These are phyloP conservation scores for Puccinia hordei DNA, from an alignment of 1,284 basidiomycete species.

Conservation along the genomic window DNA sequence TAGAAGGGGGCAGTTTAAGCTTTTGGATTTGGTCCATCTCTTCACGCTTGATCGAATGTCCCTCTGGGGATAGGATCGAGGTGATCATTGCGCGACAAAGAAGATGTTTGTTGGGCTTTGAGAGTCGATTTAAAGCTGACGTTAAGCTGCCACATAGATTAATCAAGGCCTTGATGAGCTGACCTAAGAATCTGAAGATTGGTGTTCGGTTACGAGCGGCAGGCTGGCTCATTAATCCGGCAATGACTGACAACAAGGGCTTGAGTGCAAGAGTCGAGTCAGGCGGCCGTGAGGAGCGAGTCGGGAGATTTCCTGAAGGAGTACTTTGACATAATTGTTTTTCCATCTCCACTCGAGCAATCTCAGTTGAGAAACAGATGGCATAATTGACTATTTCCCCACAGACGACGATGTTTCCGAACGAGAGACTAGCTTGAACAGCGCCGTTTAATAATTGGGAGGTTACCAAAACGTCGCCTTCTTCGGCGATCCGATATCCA, in stretches of 20 bases:
- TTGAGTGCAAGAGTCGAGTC: constrained; percentile 33
- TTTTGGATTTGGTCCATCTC: constrained; percentile 27
- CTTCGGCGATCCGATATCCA: constrained; percentile 46
- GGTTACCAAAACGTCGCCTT: constrained; percentile 20
- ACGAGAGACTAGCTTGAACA: constrained; percentile 38
- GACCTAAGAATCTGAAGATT: constrained; percentile 22
- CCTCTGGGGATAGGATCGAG: constrained; percentile 34
- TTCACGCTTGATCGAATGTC: constrained; percentile 23
- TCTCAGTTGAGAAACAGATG: constrained; percentile 42
- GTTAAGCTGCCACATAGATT: constrained; percentile 39
- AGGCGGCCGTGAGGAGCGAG: not conserved
- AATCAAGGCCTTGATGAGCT: constrained; percentile 27
- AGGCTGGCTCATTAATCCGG: constrained; percentile 32
- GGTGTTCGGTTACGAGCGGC: constrained; percentile 32
- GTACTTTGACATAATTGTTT: constrained; percentile 24
- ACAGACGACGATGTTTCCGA: constrained; percentile 35
- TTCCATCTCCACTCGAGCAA: constrained; percentile 48
- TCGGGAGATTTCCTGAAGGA: not conserved
- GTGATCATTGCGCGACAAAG: constrained; percentile 40
- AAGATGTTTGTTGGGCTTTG: constrained; percentile 36
- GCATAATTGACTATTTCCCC: constrained; percentile 38
- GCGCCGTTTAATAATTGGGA: constrained; percentile 44
- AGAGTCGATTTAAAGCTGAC: constrained; percentile 35
- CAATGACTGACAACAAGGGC: constrained; percentile 45
- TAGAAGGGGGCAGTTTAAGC: constrained; percentile 31